phyloP scores from a whole-genome alignment of 768 basidiomycete species.

The Trametes meyenii region DNA sequence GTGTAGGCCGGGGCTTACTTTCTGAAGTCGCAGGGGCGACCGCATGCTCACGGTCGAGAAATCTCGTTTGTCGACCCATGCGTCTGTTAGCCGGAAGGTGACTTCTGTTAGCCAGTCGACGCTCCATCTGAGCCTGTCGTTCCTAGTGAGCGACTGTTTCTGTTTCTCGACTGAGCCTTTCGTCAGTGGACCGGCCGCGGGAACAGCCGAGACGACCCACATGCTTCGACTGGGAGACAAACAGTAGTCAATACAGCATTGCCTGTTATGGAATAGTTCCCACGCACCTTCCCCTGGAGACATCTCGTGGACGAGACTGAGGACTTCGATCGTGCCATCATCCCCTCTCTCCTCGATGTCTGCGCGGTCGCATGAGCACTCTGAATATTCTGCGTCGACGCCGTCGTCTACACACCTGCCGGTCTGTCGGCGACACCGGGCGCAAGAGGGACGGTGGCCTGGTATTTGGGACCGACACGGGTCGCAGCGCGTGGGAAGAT shows the following conservation, averaged over 20 bases:
- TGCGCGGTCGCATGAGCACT: not conserved
- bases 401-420: conserved; percentile 23
- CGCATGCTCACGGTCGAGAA: conserved; percentile 68
- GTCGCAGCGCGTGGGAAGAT: conserved; percentile 95
- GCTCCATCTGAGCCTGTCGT: conserved; percentile 52
- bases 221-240: conserved; percentile 23
- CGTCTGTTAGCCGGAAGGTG: conserved; percentile 70
- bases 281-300: conserved; percentile 67
- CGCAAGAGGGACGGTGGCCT: conserved; percentile 56
- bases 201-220: conserved; percentile 1
- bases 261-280: conserved; percentile 24
- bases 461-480: conserved; percentile 87
- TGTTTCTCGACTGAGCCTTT: conserved; percentile 61
- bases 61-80: conserved; percentile 57
- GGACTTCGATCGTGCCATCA: conserved; percentile 72
- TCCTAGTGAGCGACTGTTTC: conserved; percentile 57
- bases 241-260: conserved; percentile 9
- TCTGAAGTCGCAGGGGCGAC: conserved; percentile 56
- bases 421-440: conserved; percentile 37
- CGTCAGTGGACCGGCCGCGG: not conserved
- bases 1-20: conserved; percentile 46
- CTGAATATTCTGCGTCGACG: not conserved
- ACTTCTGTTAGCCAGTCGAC: conserved; percentile 87
- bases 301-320: conserved; percentile 66
- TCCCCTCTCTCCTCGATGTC: conserved; percentile 62